These are phyloP conservation scores for Zasmidium cellare DNA, from an alignment of 2,329 filamentous ascomycete genomes.

Conservation along the genomic window DNA sequence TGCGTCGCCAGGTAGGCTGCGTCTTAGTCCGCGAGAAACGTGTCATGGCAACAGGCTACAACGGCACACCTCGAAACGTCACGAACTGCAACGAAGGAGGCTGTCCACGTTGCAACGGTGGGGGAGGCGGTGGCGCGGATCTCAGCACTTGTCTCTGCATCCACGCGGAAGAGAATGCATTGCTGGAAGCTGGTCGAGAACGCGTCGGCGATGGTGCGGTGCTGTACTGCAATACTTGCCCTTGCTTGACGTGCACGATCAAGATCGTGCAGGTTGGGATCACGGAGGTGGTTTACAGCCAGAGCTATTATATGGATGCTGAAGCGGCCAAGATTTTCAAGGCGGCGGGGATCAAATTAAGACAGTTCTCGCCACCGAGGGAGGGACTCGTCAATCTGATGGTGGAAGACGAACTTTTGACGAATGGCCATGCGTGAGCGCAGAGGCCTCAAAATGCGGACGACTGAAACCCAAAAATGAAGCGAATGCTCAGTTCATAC, in stretches of 20 bases:
- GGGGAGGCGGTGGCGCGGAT: conserved; percentile 59
- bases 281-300: conserved; percentile 89
- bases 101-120: conserved; percentile 78
- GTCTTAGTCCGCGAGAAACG: conserved; percentile 83
- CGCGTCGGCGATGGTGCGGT: conserved; percentile 79
- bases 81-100: conserved; percentile 91
- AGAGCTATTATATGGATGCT: conserved; percentile 91
- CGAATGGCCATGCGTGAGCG: conserved; percentile 1
- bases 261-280: conserved; percentile 98
- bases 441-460: no score
- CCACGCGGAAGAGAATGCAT: conserved; percentile 97
- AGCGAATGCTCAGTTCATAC: no score
- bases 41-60: conserved; percentile 95
- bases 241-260: conserved; percentile 95
- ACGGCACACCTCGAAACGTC: conserved; percentile 89
- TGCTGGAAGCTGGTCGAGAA: conserved; percentile 91
- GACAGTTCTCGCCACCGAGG: conserved; percentile 74
- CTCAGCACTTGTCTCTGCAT: conserved; percentile 90
- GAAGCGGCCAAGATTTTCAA: conserved; percentile 75
- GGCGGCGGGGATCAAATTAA: conserved; percentile 77
- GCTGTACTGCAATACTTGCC: conserved; percentile 69
- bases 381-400: conserved; percentile 36
- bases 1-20: conserved; percentile 95
- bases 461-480: no score
- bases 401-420: conserved; percentile 1